Base-by-base conservation (phyloP, 352 stramenopile genomes). In the Nothophytophthora sp. region DNA sequence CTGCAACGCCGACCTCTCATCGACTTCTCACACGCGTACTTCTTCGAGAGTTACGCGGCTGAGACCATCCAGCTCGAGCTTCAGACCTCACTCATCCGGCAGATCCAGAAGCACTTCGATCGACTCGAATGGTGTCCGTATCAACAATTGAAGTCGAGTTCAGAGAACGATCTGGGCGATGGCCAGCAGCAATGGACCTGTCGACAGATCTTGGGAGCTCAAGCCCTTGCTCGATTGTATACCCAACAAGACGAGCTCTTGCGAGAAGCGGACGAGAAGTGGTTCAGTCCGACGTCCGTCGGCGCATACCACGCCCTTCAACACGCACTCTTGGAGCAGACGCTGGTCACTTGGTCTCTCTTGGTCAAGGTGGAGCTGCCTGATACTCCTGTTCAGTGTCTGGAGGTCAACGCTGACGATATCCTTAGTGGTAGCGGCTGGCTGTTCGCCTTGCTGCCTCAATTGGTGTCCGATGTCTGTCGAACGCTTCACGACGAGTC, bases 1-100 rank as follows among this genome's bases (percentile, higher is more conserved):
- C 33, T 84, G 5, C 60, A 71, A 25, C 50, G 37, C 13, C 60
- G 70, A 1, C 63, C 76, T 5, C 44, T 75, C 6, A 41, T 89
- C 10, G 78, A 87, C 32, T 79, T 80, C 15, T 58, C 71, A 2
- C 54, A 84, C 18, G 45, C 50, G 8, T 89, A 89, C 44, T 86
- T 87, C 44, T 76, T 69, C 33, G 75, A 87, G 35, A 86, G 76
- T 32, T 86, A 80, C 25, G 62, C 63, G 3, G 38, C 50, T 2
- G 73, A 89, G 40, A 81, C 65, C 0, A 23, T 85, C 5, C 49
- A 76, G 10, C 44, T 86, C 18, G 68, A 84, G 24, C 60, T 89
- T 11, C 73, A 86, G 37, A 34, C 41, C 24, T 64, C 60, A 8
- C 44, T 86, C 6, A 37, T 72, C 24, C 45, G 64, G 19, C 55